Evolutionary conservation across 176 grass and related monocot species (phyloP), one percentile per base, ranked within the genome.

Genomic region (Juncus effusus): DNA sequence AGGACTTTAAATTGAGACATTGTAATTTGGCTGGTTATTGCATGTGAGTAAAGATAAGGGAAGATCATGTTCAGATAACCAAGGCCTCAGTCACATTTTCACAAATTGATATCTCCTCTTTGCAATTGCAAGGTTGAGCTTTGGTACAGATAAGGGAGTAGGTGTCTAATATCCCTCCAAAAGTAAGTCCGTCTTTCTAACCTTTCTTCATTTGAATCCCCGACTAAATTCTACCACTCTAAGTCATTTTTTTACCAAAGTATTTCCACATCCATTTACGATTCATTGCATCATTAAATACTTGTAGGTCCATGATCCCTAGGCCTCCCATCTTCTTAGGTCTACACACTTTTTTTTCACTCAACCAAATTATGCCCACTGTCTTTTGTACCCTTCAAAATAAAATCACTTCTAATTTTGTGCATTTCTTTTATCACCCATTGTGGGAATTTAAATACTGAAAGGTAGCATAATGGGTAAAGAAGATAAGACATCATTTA

Each of bases 361-460:
- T n/a, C 5, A 58, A 58, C n/a, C 11, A 58, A 16, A 13, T 58
- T n/a, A 13, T 1, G 5, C 7, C 54, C 54, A 12, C 19, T 58
- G 7, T 14, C 11, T 58, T 13, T 5, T 5, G 5, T n/a, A 9
- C 54, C 54, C 14, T 16, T 58, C 54, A 4, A 58, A 12, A 58
- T 12, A 11, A 58, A 58, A 58, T 58, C n/a, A 11, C 54, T 58
- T 58, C 54, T 58, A 5, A 58, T 12, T 16, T 58, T 58, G 54
- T 58, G 1, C 54, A 58, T 14, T 58, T 58, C 54, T 13, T 58
- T 58, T 5, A 58, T 58, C 4, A 13, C 54, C 54, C 54, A 58
- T 16, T n/a, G 4, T 4, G 54, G 54, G 14, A 58, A 16, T 58
- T n/a, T 14, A 13, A 9, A 12, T 1, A 58, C 54, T 13, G 11